Base-by-base conservation (phyloP, 768 basidiomycete genomes). In the Hortiboletus flavorubellus region DNA sequence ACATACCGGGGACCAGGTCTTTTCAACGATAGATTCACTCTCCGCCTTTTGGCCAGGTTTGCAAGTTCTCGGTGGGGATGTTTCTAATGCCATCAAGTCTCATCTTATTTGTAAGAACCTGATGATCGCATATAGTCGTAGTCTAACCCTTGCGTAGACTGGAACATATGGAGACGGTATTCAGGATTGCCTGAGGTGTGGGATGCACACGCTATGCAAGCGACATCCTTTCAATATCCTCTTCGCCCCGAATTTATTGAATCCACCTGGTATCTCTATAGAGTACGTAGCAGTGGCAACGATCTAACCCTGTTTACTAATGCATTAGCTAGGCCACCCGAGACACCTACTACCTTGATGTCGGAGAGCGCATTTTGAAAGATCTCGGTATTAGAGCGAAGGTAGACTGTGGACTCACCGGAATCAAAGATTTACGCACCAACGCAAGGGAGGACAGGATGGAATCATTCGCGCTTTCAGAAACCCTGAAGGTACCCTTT, bases 1-100 rank as follows among this genome's bases (percentile, higher is more conserved):
- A 73, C 74, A 82, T 47, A 83, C 76, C 30, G 93, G 95, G 18
- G 86, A 91, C 55, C 75, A 84, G 6, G 78, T 85, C 8, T 91
- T 86, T 64, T 73, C 78, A 43, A 88, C 86, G n/a, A 76, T 96
- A n/a, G 97, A 99, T 68, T 97, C 93, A 2, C 75, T 99, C 15
- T 92, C 93, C 2, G 94, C 97, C 1, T 99, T 98, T 70, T 93
- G 95, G 85, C 93, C 96, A n/a, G 97, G 95, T 21, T 76, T 98
- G 15, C 96, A 97, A 72, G 89, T 94, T 10, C 73, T 93, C 12
- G 84, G 85, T 4, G 91, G 90, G 18, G 91, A 97, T 73, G 67
- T 97, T 35, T 85, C 91, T 68, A 93, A 82, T 68, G 96, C 95
- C 16, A 91, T 97, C 62, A 91, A 91, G 64, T 80, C 89, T n/a